Evolutionary conservation across 2,329 filamentous ascomycete species (phyloP).

Genomic region (Fragosphaeria purpurea): DNA sequence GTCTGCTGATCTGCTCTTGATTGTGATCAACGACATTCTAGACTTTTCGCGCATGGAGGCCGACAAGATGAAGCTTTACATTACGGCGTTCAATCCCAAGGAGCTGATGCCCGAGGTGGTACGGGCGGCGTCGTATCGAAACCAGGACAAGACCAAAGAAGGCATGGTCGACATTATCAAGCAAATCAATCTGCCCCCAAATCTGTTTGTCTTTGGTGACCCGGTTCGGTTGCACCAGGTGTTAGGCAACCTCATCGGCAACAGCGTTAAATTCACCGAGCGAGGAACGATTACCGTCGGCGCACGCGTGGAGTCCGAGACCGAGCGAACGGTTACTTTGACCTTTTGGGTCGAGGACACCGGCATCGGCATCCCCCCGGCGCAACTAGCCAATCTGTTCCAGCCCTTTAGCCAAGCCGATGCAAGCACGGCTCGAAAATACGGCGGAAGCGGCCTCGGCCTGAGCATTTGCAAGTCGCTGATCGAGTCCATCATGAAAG

Average conservation of each 20-base stretch:
- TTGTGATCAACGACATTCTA: conserved; percentile 91
- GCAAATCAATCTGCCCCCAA: conserved; percentile 64
- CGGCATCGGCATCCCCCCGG: conserved; percentile 78
- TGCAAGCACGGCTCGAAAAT: conserved; percentile 79
- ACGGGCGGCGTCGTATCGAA: conserved; percentile 55
- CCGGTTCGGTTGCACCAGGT: conserved; percentile 59
- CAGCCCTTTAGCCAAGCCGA: conserved; percentile 90
- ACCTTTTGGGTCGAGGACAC: conserved; percentile 85
- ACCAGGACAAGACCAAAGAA: conserved; percentile 51
- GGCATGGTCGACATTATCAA: conserved; percentile 55
- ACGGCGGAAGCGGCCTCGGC: conserved; percentile 83
- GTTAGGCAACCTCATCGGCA: conserved; percentile 76
- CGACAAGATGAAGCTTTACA: conserved; percentile 73
- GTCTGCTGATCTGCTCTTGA: conserved; percentile 76
- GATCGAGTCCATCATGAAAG: conserved; percentile 85
- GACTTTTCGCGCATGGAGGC: conserved; percentile 94
- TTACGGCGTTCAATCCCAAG: conserved; percentile 57
- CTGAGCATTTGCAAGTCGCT: conserved; percentile 92
- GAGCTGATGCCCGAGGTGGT: conserved; percentile 60
- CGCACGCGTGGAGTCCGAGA: conserved; percentile 62
- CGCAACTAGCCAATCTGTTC: conserved; percentile 78
- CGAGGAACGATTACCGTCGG: conserved; percentile 77
- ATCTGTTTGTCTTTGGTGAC: conserved; percentile 57
- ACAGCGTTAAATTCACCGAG: conserved; percentile 90
- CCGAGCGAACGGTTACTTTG: conserved; percentile 58